Base-by-base conservation (phyloP, 257 asterid genomes). In the Solanum gandarillasii region DNA sequence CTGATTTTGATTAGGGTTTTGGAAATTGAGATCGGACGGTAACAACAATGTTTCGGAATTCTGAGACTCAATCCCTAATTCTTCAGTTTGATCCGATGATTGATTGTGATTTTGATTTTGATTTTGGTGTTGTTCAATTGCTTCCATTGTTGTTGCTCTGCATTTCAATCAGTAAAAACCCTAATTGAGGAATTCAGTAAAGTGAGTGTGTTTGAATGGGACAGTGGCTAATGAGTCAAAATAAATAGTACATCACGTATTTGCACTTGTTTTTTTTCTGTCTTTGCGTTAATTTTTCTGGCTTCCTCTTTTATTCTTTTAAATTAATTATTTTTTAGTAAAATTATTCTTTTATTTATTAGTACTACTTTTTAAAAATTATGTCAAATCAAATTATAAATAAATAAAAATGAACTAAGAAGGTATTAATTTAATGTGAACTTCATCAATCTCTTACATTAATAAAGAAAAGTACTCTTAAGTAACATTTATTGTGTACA, bases 121-220 rank as follows among this genome's bases (percentile, higher is more conserved):
- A 83, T 10, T 9, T 34, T 52, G 43, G 8, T 87, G 70, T 43
- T 87, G 58, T 87, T 87, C 87, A 84, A 46, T 82, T 52, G 83
- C 16, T 81, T 73, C 83, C 65, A 68, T 39, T 71, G 84, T 32
- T 31, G 48, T 73, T 86, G 23, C 73, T 31, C 83, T 31, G 55
- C 87, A 68, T 43, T 29, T 48, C 72, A 60, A 41, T 78, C 84
- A 78, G 84, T 25, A 78, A 78, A 86, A 86, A 46, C 84, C 88
- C 88, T 86, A 86, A 58, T 86, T 32, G 34, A 29, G 52, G 7
- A 31, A 39, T 46, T 43, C 23, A 86, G 88, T 12, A 29, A 86
- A 71, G 65, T 86, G 62, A 7, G 70, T 5, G 70, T 8, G 88
- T 70, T 58, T 36, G 84, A 32, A 73, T 48, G 36, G 9, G 84